Evolutionary conservation across 2,329 filamentous ascomycete species (phyloP).

Genomic region (Cordyceps cicadae): DNA sequence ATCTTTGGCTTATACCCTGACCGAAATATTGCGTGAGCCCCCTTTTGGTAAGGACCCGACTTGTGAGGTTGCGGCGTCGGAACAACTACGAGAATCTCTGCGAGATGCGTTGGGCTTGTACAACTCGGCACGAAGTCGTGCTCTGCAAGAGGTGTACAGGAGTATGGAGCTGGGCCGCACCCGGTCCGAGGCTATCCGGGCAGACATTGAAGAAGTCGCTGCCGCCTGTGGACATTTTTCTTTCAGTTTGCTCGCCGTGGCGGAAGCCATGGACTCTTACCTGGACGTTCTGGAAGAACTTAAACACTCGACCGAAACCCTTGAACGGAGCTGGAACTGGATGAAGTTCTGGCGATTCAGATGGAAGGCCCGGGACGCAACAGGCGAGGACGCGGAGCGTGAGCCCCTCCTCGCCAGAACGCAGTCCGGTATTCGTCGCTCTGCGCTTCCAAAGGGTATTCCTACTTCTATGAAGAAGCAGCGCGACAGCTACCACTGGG

Average conservation of each 20-base stretch:
- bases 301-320: conserved; percentile 59
- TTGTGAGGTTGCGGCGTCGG: conserved; percentile 65
- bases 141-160: conserved; percentile 71
- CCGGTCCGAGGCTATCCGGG: conserved; percentile 66
- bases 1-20: conserved; percentile 84
- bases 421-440: conserved; percentile 42
- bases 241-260: conserved; percentile 83
- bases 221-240: conserved; percentile 97
- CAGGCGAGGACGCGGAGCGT: conserved; percentile 32
- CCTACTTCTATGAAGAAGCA: conserved; percentile 43
- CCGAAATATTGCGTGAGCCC: conserved; percentile 78
- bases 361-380: conserved; percentile 14
- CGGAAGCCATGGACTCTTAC: conserved; percentile 78
- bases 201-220: conserved; percentile 93
- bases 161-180: conserved; percentile 64
- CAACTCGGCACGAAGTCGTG: conserved; percentile 63
- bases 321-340: conserved; percentile 71
- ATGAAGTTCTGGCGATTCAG: conserved; percentile 61
- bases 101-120: conserved; percentile 74
- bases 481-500: conserved; percentile 49
- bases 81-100: conserved; percentile 72
- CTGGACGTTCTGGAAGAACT: conserved; percentile 79
- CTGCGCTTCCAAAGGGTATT: conserved; percentile 48
- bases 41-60: conserved; percentile 66
- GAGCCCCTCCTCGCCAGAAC: conserved; percentile 32